These are phyloP conservation scores for Thuja plicata DNA, from an alignment of 83 land plant species.

Conservation along the genomic window DNA sequence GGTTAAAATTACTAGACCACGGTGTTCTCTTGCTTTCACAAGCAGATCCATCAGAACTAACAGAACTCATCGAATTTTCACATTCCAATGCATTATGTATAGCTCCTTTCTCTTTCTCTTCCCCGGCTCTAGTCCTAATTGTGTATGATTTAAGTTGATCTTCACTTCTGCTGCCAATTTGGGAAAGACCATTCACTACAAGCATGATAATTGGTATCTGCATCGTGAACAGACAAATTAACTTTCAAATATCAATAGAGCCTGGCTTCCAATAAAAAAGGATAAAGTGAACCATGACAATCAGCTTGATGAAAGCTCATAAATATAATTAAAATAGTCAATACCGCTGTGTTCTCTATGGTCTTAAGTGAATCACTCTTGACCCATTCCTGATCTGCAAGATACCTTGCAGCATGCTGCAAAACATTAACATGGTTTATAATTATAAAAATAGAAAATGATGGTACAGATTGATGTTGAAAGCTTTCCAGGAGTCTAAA, in stretches of 20 bases:
- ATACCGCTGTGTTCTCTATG: conserved; percentile 96
- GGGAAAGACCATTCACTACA: conserved; percentile 71
- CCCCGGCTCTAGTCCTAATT: not conserved
- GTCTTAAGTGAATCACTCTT: conserved; percentile 91
- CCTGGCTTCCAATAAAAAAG: not conserved
- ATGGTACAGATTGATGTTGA: not conserved
- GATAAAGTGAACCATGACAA: not conserved
- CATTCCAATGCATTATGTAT: not conserved
- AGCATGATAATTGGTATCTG: conserved; percentile 98
- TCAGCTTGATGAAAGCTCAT: not conserved
- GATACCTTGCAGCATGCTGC: conserved; percentile 99
- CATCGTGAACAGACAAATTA: not conserved
- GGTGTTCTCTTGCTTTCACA: conserved; percentile 25
- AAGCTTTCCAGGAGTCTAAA: not conserved
- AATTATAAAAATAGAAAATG: not conserved
- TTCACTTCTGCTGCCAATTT: conserved; percentile 18
- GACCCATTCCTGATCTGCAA: conserved; percentile 99
- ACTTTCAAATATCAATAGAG: not conserved
- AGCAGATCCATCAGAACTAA: not conserved
- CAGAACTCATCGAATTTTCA: not conserved
- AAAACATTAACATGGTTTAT: conserved; percentile 10
- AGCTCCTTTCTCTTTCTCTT: conserved; percentile 14
- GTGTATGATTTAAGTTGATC: not conserved
- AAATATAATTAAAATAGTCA: not conserved
- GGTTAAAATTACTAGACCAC: conserved; percentile 36